A percentile compares a stretch with the other conserved stretches of the same genome.
These are phyloP conservation scores for Rhipidocladum racemiflorum DNA, from an alignment of 176 grass and related monocot species.

Conservation along the genomic window DNA sequence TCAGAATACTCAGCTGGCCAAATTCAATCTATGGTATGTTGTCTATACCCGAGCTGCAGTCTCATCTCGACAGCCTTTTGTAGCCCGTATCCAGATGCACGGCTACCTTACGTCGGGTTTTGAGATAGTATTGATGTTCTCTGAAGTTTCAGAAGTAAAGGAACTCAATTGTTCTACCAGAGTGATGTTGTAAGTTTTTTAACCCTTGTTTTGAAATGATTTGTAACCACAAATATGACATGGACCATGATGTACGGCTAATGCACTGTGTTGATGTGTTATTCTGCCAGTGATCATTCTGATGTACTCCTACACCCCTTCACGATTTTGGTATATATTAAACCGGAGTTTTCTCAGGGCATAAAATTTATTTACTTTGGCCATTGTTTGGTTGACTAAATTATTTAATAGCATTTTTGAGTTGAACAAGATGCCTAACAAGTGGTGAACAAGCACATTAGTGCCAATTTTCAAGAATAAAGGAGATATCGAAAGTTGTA, in stretches of 20 bases:
- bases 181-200: constrained; percentile 8
- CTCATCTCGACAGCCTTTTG: constrained; percentile 69
- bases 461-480: no score
- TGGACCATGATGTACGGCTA: not conserved
- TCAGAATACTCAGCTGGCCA: constrained; percentile 81
- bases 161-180: not conserved
- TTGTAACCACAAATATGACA: not conserved
- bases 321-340: not conserved
- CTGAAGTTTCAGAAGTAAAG: not conserved
- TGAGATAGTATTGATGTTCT: not conserved
- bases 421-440: no score
- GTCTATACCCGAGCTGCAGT: constrained; percentile 68
- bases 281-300: not conserved
- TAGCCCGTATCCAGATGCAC: constrained; percentile 32
- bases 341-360: not conserved
- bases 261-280: not conserved
- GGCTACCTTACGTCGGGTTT: not conserved
- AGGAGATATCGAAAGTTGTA: no score
- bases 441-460: no score
- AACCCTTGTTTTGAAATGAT: not conserved
- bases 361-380: not conserved
- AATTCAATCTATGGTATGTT: constrained; percentile 63
- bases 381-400: no score
- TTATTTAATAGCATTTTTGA: no score
- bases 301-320: not conserved